These are phyloP conservation scores for Coffea humblotiana DNA, from an alignment of 305 asterid species.

Conservation along the genomic window DNA sequence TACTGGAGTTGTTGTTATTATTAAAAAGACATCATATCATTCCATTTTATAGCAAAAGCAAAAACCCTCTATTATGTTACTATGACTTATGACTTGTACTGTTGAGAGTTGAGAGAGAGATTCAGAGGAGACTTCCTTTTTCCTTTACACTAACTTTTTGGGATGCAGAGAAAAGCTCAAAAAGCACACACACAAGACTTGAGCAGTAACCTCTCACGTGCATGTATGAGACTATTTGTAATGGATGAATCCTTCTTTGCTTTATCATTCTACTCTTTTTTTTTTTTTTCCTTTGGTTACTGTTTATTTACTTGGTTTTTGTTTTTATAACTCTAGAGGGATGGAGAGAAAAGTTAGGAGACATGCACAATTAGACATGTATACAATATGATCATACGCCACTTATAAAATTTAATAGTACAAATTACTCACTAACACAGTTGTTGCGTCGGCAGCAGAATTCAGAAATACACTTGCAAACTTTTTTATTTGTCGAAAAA, in stretches of 20 bases:
- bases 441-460: too few species aligned
- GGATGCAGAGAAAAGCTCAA: conserved; percentile 9
- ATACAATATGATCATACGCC: too few species aligned
- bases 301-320: neutral
- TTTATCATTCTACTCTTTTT: neutral
- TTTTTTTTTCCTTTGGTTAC: too few species aligned
- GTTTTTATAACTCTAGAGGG: too few species aligned
- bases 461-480: too few species aligned
- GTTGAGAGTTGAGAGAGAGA: neutral
- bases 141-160: conserved; percentile 21
- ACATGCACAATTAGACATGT: neutral
- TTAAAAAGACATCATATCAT: conserved; percentile 11
- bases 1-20: conserved; percentile 1
- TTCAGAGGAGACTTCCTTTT: neutral
- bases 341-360: too few species aligned
- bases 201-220: conserved; percentile 31
- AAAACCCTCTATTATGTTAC: neutral
- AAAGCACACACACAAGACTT: conserved; percentile 7
- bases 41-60: conserved; percentile 18
- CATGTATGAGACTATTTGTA: neutral
- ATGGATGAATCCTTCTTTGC: neutral
- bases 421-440: too few species aligned
- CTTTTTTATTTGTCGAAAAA: too few species aligned
- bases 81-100: neutral
- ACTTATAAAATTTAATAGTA: too few species aligned